Conservation (phyloP, 1,139 yeast species). For the Suhomyces bolitotheri region DNA sequence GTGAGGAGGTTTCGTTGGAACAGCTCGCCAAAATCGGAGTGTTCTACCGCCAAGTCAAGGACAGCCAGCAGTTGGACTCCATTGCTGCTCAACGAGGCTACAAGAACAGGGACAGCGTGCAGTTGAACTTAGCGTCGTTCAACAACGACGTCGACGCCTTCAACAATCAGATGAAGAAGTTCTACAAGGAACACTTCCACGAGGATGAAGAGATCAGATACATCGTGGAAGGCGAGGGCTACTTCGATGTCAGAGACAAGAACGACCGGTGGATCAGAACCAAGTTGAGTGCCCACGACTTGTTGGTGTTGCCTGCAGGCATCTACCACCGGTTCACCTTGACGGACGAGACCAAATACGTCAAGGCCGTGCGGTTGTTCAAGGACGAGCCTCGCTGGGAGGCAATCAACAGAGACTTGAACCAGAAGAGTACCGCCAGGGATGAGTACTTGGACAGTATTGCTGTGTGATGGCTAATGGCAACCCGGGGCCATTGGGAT, state of each 20-base stretch:
- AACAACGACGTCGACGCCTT: constrained; percentile 62
- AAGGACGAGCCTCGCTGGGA: constrained; percentile 97
- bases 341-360: constrained; percentile 54
- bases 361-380: constrained; percentile 80
- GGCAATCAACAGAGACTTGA: constrained; percentile 65
- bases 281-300: constrained; percentile 61
- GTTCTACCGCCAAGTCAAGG: constrained; percentile 55
- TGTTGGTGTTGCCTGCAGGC: constrained; percentile 83
- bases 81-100: constrained; percentile 72
- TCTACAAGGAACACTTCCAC: constrained; percentile 87
- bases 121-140: constrained; percentile 60
- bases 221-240: constrained; percentile 86
- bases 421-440: constrained; percentile 33
- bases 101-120: constrained; percentile 75
- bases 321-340: constrained; percentile 90
- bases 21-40: constrained; percentile 68
- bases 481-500: no score
- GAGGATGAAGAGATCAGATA: constrained; percentile 97
- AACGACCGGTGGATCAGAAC: constrained; percentile 80
- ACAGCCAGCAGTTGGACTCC: constrained; percentile 57
- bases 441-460: constrained; percentile 32
- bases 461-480: constrained; percentile 18
- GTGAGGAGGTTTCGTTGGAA: constrained; percentile 51
- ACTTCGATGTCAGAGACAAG: constrained; percentile 77
- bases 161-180: constrained; percentile 63